phyloP scores from a whole-genome alignment of 2,329 filamentous ascomycete species.

The Aspergillus sp. region DNA sequence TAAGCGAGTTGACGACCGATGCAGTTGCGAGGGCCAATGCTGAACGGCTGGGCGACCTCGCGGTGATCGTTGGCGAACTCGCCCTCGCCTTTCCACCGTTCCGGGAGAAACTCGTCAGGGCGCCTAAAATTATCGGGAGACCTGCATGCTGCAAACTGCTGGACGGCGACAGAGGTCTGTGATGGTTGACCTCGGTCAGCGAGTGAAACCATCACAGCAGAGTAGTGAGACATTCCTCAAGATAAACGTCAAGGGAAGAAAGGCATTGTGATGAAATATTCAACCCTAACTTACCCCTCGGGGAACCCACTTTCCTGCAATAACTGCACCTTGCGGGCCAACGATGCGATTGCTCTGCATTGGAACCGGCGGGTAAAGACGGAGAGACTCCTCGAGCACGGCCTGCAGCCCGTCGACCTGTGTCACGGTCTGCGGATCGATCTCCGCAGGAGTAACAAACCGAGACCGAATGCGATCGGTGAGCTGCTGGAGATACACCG shows the following conservation, averaged over 20 bases:
- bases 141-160: slow-evolving; percentile 8
- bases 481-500: slow-evolving; percentile 18
- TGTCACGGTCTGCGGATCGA: slow-evolving; percentile 28
- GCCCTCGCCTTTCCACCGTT: slow-evolving; percentile 22
- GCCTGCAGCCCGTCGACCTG: slow-evolving; percentile 43
- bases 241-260: no score
- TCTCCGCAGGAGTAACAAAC: slow-evolving; percentile 27
- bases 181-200: background rate
- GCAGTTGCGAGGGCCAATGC: slow-evolving; percentile 12
- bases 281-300: slow-evolving; percentile 12
- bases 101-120: slow-evolving; percentile 21
- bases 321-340: slow-evolving; percentile 29
- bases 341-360: slow-evolving; percentile 21
- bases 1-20: slow-evolving; percentile 21
- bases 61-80: slow-evolving; percentile 27
- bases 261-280: no score
- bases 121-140: slow-evolving; percentile 9
- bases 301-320: slow-evolving; percentile 38
- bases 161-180: slow-evolving; percentile 9
- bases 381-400: slow-evolving; percentile 46
- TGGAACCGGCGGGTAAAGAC: slow-evolving; percentile 43
- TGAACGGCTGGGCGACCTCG: slow-evolving; percentile 11
- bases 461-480: slow-evolving; percentile 23
- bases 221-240: no score
- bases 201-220: background rate